Evolutionary conservation across 2,329 filamentous ascomycete species (phyloP).

Genomic region (Helminthosporium solani): DNA sequence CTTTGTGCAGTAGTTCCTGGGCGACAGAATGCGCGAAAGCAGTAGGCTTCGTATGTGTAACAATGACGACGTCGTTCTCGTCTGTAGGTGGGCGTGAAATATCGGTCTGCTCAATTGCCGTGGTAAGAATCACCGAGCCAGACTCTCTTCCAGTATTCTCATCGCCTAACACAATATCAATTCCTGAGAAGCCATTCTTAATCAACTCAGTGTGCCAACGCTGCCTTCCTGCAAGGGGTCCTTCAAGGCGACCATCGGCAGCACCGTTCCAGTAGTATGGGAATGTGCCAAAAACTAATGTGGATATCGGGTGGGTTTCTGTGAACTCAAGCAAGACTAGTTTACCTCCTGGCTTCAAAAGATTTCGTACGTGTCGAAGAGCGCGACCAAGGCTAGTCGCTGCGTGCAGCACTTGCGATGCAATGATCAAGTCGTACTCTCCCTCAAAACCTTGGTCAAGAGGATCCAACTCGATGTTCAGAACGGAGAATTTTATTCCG

Average conservation of each 20-base stretch:
- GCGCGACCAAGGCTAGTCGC: conserved; percentile 13
- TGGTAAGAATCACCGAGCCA: no score
- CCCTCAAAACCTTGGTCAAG: conserved; percentile 10
- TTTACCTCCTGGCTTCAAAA: conserved; percentile 46
- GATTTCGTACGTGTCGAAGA: conserved; percentile 21
- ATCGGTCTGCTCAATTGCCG: no score
- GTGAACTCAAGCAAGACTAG: conserved; percentile 47
- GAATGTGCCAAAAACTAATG: conserved; percentile 9
- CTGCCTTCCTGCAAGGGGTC: conserved; percentile 19
- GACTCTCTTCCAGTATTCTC: no score
- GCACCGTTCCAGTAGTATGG: conserved; percentile 18
- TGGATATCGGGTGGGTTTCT: not conserved
- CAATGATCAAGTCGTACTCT: conserved; percentile 22
- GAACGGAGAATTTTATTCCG: conserved; percentile 5
- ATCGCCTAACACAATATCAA: conserved; percentile 24
- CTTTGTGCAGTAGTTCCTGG: no score
- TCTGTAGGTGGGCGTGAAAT: no score
- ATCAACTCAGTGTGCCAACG: conserved; percentile 38
- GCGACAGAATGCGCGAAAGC: no score
- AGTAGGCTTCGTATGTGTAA: no score
- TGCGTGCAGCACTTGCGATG: conserved; percentile 15
- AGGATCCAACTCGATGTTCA: conserved; percentile 19
- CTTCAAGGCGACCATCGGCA: conserved; percentile 8
- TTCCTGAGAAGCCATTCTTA: conserved; percentile 35
- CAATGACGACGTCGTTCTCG: no score